Evolutionary conservation across 345 rosid species (phyloP).

Genomic region (Populus deltoides): DNA sequence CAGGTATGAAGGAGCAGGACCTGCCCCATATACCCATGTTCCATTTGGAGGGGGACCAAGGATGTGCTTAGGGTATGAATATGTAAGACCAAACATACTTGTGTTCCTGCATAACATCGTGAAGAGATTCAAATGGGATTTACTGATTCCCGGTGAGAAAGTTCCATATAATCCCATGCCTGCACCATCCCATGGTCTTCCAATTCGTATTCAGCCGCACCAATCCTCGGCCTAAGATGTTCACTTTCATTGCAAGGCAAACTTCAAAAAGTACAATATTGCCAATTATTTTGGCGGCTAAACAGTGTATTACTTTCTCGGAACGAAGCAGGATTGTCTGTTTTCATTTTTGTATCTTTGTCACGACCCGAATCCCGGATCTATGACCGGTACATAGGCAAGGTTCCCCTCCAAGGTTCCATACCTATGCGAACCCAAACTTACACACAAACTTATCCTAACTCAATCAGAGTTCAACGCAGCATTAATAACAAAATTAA

Average conservation of each 20-base stretch:
- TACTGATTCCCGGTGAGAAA: not conserved
- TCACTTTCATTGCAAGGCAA: not conserved
- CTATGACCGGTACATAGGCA: too few species aligned
- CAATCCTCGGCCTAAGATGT: not conserved
- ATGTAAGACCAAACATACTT: not conserved
- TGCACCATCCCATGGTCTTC: not conserved
- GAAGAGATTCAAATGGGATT: constrained; percentile 10
- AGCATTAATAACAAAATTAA: too few species aligned
- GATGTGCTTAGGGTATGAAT: constrained; percentile 10
- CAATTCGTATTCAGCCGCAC: not conserved
- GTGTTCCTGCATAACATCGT: constrained; percentile 8
- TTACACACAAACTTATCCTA: too few species aligned
- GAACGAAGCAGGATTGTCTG: too few species aligned
- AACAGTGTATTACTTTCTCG: too few species aligned
- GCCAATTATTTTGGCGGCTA: too few species aligned
- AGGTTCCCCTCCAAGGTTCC: too few species aligned
- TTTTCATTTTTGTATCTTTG: too few species aligned
- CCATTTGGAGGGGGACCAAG: constrained; percentile 14
- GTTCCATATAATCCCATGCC: not conserved
- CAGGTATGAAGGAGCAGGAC: not conserved
- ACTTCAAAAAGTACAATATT: too few species aligned
- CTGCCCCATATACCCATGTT: not conserved
- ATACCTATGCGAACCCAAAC: too few species aligned
- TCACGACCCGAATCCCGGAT: too few species aligned
- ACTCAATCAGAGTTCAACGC: too few species aligned